Evolutionary conservation across 2,329 filamentous ascomycete genomes (phyloP).

Genomic region (Pyrenochaeta sp.): DNA sequence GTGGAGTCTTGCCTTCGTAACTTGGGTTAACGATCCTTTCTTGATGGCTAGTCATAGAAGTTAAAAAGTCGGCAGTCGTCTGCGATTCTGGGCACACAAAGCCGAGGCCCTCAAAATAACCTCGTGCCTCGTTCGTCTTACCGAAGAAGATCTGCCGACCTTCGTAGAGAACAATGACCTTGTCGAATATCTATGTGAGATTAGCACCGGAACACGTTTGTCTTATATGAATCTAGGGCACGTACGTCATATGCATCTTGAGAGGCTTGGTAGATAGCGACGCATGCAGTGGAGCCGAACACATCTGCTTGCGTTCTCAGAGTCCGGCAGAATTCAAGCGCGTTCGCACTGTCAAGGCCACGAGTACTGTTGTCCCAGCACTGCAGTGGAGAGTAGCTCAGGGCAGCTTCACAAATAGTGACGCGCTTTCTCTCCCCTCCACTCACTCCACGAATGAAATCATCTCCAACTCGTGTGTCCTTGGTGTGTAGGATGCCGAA

Average conservation of each 20-base stretch:
- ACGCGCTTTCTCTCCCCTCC: constrained; percentile 81
- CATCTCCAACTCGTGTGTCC: constrained; percentile 74
- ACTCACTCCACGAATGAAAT: constrained; percentile 73
- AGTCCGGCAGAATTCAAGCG: constrained; percentile 76
- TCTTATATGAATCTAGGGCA: no score
- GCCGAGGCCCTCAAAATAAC: constrained; percentile 74
- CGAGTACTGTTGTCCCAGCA: constrained; percentile 83
- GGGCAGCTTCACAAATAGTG: constrained; percentile 78
- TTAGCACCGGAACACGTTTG: no score
- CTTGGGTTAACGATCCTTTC: constrained; percentile 56
- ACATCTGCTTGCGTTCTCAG: constrained; percentile 72
- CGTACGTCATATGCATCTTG: constrained; percentile 73
- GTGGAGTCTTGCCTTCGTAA: constrained; percentile 55
- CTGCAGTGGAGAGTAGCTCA: constrained; percentile 68
- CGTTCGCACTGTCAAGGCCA: constrained; percentile 77
- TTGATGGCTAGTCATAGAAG: constrained; percentile 68
- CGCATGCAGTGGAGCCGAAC: constrained; percentile 69
- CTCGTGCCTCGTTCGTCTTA: constrained; percentile 65
- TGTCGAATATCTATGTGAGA: no score
- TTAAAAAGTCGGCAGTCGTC: constrained; percentile 80
- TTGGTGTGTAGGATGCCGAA: constrained; percentile 75
- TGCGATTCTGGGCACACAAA: constrained; percentile 75
- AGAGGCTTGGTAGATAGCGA: constrained; percentile 77
- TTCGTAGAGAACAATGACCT: constrained; percentile 70
- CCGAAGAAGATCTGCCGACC: constrained; percentile 79